Base-by-base conservation (phyloP, 805 yeast genomes). In the Wickerhamomyces pijperi region DNA sequence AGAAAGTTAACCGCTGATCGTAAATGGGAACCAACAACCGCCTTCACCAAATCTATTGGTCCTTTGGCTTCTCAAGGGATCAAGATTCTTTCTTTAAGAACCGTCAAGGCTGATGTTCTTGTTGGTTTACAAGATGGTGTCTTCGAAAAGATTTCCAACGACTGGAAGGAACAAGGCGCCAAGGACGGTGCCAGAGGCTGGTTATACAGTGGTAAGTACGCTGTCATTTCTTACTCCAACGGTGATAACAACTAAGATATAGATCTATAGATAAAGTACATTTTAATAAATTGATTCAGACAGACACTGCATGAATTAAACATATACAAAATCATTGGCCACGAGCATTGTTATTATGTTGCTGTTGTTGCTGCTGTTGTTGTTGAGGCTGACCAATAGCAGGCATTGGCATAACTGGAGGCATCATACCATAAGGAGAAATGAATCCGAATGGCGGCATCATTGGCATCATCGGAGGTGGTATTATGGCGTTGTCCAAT, bases 81-180 rank as follows among this genome's bases (percentile, higher is more conserved):
- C 39, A 78, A 76, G 14, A 49, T 85, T 20, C 65, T 86, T 42
- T 74, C 94, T 28, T 69, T 92, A 50, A 77, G 99, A 65, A 92
- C 97, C 2, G 81, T 95, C 59, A 92, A 92, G 62, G 97, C 97
- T 1, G 98, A 92, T 56, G 97, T 88, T 6, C 78, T 82, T 39
- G 96, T 84, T 32, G 97, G 94, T 2, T 71, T 92, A 46, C 68
- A 70, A 4, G 69, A 66, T 32, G 96, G 95, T 3, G 62, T 74
- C 33, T 83, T 82, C 47, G 87, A 80, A 49, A 68, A 76, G 53
- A 68, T 90, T 46, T 68, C 74, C 35, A 59, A 69, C 41, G 60
- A 63, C 34, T 88, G 84, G 82, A 49, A 60, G 31, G 62, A 61
- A 53, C 14, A 25, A 25, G 29, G 29, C 13, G 78, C 83, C 0